phyloP scores from a whole-genome alignment of 257 asterid genomes.

The Penstemon barbatus region DNA sequence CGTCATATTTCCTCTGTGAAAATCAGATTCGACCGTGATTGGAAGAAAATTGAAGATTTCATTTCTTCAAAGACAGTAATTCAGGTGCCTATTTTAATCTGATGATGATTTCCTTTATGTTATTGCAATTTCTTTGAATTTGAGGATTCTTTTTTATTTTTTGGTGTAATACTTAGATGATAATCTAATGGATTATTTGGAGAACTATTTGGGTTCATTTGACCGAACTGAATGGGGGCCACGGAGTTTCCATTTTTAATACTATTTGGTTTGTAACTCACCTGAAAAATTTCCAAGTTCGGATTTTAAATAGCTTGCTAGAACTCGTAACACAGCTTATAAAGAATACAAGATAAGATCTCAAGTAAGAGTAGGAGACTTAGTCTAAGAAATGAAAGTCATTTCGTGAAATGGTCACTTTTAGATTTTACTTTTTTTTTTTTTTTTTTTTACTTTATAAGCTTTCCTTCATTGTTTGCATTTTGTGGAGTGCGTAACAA shows the following conservation, averaged over 20 bases:
- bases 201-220: neutral
- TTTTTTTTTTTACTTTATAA: neutral
- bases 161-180: too few relatives aligned
- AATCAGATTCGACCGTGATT: slow-evolving; percentile 94
- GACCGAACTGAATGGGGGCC: neutral
- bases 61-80: slow-evolving; percentile 92
- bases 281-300: too few relatives aligned
- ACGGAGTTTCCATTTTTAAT: neutral
- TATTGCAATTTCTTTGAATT: neutral
- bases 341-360: too few relatives aligned
- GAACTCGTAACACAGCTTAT: too few relatives aligned
- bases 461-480: slow-evolving; percentile 5
- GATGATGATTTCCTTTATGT: neutral
- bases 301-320: too few relatives aligned
- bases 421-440: neutral
- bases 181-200: neutral
- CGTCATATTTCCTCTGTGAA: slow-evolving; percentile 28
- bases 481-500: neutral
- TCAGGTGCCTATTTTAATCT: slow-evolving; percentile 54
- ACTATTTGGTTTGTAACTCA: neutral
- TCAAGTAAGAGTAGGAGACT: too few relatives aligned
- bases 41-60: slow-evolving; percentile 97
- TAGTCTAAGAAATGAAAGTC: too few relatives aligned
- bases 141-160: too few relatives aligned
- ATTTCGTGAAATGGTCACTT: neutral